Percentiles rank a stretch among this genome's conserved stretches.
phyloP scores from a whole-genome alignment of 176 grass and related monocot species.

The Saccharum spontaneum region DNA sequence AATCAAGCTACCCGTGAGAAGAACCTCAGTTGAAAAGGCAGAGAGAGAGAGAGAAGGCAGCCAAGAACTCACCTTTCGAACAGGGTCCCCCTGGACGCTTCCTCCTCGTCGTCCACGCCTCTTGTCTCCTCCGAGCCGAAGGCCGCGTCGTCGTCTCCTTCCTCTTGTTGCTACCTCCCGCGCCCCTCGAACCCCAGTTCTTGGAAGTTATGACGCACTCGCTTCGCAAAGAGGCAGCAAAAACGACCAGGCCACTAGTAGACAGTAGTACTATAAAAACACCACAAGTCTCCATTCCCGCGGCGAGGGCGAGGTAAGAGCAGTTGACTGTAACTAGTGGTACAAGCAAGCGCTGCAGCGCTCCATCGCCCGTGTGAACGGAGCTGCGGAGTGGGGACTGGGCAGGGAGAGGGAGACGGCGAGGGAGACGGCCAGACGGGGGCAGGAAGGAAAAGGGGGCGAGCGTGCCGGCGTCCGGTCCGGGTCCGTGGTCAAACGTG shows the following conservation, averaged over 20 bases:
- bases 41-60: neutral
- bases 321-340: slow-evolving; percentile 16
- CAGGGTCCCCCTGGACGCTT: neutral
- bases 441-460: neutral
- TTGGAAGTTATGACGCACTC: slow-evolving; percentile 37
- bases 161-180: neutral
- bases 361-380: slow-evolving; percentile 25
- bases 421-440: neutral
- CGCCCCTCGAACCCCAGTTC: neutral
- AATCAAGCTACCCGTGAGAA: neutral
- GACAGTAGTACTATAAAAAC: neutral
- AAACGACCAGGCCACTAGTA: neutral
- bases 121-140: neutral
- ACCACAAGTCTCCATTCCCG: neutral
- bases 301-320: neutral
- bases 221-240: slow-evolving; percentile 11
- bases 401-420: neutral
- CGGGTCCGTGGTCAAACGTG: slow-evolving; percentile 23
- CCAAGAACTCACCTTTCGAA: slow-evolving; percentile 32
- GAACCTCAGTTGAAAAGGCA: neutral
- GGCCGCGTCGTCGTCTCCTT: neutral
- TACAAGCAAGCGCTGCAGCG: neutral
- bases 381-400: neutral
- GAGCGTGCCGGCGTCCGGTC: neutral
- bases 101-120: slow-evolving; percentile 5